phyloP scores from a whole-genome alignment of 768 basidiomycete species.

The Lactarius sp. region DNA sequence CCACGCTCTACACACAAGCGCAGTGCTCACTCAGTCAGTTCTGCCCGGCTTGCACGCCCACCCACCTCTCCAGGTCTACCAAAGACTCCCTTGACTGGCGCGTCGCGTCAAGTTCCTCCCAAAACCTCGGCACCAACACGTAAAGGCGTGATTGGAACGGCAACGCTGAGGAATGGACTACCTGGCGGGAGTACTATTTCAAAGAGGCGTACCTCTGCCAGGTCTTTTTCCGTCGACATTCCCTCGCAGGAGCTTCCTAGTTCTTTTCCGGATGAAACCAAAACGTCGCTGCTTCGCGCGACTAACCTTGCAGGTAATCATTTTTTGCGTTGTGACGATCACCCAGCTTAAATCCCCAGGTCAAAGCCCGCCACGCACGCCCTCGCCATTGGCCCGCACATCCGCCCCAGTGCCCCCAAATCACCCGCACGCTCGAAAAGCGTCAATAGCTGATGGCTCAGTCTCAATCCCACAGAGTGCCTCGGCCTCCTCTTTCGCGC shows the following conservation, averaged over 20 bases:
- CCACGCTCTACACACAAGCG: slow-evolving; percentile 52
- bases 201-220: slow-evolving; percentile 29
- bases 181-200: slow-evolving; percentile 25
- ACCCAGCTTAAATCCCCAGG: slow-evolving; percentile 1
- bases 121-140: slow-evolving; percentile 30
- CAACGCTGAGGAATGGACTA: slow-evolving; percentile 25
- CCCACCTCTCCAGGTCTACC: slow-evolving; percentile 75
- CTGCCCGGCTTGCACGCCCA: slow-evolving; percentile 73
- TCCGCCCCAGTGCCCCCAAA: slow-evolving; percentile 41
- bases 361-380: slow-evolving; percentile 15
- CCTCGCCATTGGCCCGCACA: slow-evolving; percentile 47
- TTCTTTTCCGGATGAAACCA: slow-evolving; percentile 13
- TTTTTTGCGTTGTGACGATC: background rate
- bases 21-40: slow-evolving; percentile 75
- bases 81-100: slow-evolving; percentile 37
- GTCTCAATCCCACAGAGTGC: slow-evolving; percentile 29
- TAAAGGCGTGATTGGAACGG: slow-evolving; percentile 53
- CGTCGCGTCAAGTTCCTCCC: slow-evolving; percentile 24
- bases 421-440: slow-evolving; percentile 76
- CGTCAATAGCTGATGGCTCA: slow-evolving; percentile 40
- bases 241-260: slow-evolving; percentile 42
- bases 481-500: slow-evolving; percentile 32
- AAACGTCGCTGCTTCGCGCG: slow-evolving; percentile 19
- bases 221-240: slow-evolving; percentile 65
- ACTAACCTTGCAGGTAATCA: slow-evolving; percentile 8